These are phyloP conservation scores for Magnusiomyces magnusii DNA, from an alignment of 1,139 yeast genomes.

Conservation along the genomic window DNA sequence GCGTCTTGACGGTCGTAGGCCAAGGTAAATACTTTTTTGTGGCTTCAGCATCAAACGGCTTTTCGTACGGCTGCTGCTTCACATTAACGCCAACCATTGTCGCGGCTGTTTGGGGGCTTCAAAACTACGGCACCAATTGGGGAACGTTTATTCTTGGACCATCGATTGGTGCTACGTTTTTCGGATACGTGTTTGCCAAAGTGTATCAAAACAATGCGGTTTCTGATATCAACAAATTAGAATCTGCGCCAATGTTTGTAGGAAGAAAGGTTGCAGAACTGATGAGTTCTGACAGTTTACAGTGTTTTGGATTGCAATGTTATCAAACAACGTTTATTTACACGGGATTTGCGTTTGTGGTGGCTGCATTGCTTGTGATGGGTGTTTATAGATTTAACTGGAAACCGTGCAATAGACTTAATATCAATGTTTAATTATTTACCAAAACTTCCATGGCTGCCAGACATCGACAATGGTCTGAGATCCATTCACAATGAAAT, in stretches of 20 bases:
- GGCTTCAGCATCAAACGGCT: slow-evolving; percentile 54
- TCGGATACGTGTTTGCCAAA: slow-evolving; percentile 64
- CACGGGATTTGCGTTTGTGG: neutral
- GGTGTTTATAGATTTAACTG: neutral
- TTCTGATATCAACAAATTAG: neutral
- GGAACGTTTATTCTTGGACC: slow-evolving; percentile 90
- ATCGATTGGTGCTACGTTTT: slow-evolving; percentile 70
- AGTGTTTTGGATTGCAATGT: slow-evolving; percentile 5
- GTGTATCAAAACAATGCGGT: slow-evolving; percentile 36
- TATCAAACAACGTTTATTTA: slow-evolving; percentile 5
- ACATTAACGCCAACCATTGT: slow-evolving; percentile 79
- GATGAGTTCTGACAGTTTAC: neutral
- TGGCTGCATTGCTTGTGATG: neutral
- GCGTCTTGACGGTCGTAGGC: neutral
- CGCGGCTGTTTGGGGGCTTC: slow-evolving; percentile 83
- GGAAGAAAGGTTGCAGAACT: neutral
- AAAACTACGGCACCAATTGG: slow-evolving; percentile 88
- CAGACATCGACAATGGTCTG: slow-evolving; percentile 55
- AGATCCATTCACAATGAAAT: slow-evolving; percentile 45
- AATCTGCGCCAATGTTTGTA: neutral
- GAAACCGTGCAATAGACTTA: slow-evolving; percentile 1
- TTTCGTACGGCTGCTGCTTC: slow-evolving; percentile 75
- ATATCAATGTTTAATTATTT: slow-evolving; percentile 4
- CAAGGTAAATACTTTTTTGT: slow-evolving; percentile 29
- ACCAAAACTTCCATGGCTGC: slow-evolving; percentile 64